A percentile compares a stretch with the other conserved stretches of the same genome.
Evolutionary conservation across 2,329 filamentous ascomycete genomes (phyloP).

Genomic region (Trichophyton benhamiae): DNA sequence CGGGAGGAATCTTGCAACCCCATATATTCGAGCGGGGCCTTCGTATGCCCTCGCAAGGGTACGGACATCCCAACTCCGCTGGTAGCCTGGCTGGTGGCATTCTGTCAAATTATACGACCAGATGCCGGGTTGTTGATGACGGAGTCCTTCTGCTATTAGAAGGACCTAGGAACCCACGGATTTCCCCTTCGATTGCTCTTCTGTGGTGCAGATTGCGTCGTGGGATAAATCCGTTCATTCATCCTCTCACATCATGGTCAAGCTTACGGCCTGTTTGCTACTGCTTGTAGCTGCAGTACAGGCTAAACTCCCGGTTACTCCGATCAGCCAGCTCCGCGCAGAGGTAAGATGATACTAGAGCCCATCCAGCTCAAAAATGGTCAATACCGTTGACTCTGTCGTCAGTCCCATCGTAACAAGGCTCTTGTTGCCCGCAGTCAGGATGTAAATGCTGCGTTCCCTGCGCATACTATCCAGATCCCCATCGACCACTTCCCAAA

Average conservation of each 20-base stretch:
- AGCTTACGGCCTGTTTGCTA: constrained; percentile 9
- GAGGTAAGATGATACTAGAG: background rate
- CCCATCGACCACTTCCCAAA: constrained; percentile 76
- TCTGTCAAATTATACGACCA: background rate
- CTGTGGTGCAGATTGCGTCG: background rate
- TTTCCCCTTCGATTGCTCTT: background rate
- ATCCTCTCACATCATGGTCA: constrained; percentile 7
- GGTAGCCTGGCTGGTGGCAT: constrained; percentile 1
- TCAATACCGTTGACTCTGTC: background rate
- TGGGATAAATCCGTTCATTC: background rate
- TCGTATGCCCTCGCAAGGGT: constrained; percentile 1
- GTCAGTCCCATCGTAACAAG: background rate
- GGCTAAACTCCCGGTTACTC: constrained; percentile 7
- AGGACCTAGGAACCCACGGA: background rate
- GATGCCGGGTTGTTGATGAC: background rate
- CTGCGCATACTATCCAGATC: constrained; percentile 41
- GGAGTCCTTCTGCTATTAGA: background rate
- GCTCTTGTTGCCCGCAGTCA: background rate
- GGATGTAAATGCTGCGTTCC: constrained; percentile 26
- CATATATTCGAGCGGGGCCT: background rate
- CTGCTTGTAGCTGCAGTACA: constrained; percentile 8
- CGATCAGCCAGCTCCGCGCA: constrained; percentile 4
- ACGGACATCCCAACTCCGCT: background rate
- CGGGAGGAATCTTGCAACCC: background rate
- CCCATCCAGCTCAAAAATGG: background rate